These are phyloP conservation scores for Glarea lozoyensis DNA, from an alignment of 495 filamentous ascomycete genomes.

Conservation along the genomic window DNA sequence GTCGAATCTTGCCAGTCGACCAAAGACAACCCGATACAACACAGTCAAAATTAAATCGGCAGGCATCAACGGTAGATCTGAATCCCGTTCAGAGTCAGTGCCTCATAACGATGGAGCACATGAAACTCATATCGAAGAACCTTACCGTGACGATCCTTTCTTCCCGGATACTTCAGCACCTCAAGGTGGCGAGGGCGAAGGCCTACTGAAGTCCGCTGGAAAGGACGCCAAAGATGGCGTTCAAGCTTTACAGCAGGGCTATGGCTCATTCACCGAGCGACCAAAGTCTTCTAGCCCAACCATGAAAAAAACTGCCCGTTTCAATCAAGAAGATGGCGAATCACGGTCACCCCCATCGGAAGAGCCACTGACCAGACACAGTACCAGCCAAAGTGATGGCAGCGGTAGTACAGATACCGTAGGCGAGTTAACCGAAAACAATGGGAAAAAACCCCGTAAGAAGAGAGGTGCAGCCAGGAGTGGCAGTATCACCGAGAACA, in stretches of 20 bases:
- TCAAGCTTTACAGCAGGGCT: conserved; percentile 54
- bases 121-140: conserved; percentile 18
- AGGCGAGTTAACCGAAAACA: conserved; percentile 29
- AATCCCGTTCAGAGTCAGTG: conserved; percentile 7
- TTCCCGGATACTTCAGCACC: too few relatives aligned
- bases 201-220: conserved; percentile 40
- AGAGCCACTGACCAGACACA: background rate
- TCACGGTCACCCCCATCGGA: background rate
- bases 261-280: conserved; percentile 47
- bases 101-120: conserved; percentile 1
- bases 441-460: conserved; percentile 15
- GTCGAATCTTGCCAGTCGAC: conserved; percentile 79
- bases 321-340: background rate
- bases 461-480: conserved; percentile 58
- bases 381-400: conserved; percentile 30
- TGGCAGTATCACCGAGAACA: conserved; percentile 83
- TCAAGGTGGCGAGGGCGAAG: conserved; percentile 43
- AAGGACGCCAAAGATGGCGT: conserved; percentile 57
- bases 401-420: conserved; percentile 31
- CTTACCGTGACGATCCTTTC: conserved; percentile 12
- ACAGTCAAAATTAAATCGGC: conserved; percentile 87
- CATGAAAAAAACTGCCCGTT: background rate
- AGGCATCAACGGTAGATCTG: background rate
- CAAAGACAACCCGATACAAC: conserved; percentile 73
- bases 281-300: background rate